Percentiles rank a stretch among this genome's conserved stretches.
Conservation (phyloP, 495 filamentous ascomycete species). For the Pyrenula aspistea region DNA sequence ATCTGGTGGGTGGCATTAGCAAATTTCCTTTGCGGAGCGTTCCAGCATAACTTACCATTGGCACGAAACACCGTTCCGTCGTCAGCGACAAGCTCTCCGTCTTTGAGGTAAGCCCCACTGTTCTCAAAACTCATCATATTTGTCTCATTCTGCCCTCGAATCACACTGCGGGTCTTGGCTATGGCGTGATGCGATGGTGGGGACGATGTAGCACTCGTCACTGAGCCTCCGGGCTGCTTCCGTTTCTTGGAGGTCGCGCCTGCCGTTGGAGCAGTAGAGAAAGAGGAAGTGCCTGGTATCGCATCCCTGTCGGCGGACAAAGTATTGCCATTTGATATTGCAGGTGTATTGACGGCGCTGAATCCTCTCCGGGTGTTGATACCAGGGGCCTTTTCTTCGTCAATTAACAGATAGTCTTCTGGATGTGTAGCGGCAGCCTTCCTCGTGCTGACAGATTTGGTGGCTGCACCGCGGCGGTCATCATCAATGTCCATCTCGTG, state of each 20-base stretch:
- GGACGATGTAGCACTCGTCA: conserved; percentile 28
- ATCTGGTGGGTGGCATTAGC: conserved; percentile 43
- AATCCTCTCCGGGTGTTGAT: conserved; percentile 31
- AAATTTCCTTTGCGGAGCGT: neutral
- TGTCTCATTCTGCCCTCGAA: conserved; percentile 31
- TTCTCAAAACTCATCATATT: conserved; percentile 85
- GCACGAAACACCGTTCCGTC: conserved; percentile 73
- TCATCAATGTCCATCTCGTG: conserved; percentile 83
- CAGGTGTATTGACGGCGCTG: conserved; percentile 18
- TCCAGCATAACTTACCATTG: conserved; percentile 59
- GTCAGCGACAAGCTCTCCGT: conserved; percentile 76
- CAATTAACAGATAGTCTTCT: conserved; percentile 20
- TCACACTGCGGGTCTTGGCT: conserved; percentile 28
- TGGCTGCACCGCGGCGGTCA: conserved; percentile 28
- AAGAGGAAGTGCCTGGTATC: conserved; percentile 54
- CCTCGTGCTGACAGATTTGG: conserved; percentile 33
- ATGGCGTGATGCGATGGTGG: conserved; percentile 27
- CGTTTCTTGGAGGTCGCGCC: conserved; percentile 55
- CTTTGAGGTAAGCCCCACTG: conserved; percentile 51
- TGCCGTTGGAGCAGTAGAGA: conserved; percentile 35
- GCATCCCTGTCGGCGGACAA: conserved; percentile 31
- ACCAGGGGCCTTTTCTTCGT: conserved; percentile 29
- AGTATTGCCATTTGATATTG: conserved; percentile 11
- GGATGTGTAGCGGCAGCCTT: conserved; percentile 14
- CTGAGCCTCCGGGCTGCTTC: conserved; percentile 54